A percentile compares a stretch with the other conserved stretches of the same genome.
Evolutionary conservation across 768 basidiomycete species (phyloP).

Genomic region (Suillus sp.): DNA sequence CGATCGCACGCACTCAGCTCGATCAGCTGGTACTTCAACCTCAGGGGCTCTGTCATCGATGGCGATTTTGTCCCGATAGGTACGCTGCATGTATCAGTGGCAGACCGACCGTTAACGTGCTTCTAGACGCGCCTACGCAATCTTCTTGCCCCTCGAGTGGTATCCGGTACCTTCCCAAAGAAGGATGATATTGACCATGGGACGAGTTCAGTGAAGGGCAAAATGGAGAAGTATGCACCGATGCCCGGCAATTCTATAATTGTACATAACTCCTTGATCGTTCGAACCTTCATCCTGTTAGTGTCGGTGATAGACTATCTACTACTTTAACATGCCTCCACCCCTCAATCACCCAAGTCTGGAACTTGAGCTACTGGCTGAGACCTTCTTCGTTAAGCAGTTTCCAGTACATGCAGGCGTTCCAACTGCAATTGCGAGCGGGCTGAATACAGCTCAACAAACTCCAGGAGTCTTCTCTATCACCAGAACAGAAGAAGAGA

Average conservation of each 20-base stretch:
- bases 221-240: neutral
- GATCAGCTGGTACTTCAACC: conserved; percentile 66
- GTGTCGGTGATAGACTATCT: neutral
- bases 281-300: neutral
- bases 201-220: neutral
- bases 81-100: conserved; percentile 31
- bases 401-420: conserved; percentile 36
- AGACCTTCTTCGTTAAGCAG: conserved; percentile 49
- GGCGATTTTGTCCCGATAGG: conserved; percentile 63
- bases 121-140: conserved; percentile 49
- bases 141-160: conserved; percentile 58
- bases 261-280: conserved; percentile 4
- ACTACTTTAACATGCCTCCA: conserved; percentile 38
- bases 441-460: conserved; percentile 33
- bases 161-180: conserved; percentile 64
- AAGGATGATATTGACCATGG: conserved; percentile 10
- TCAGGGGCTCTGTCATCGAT: conserved; percentile 67
- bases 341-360: conserved; percentile 49
- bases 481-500: conserved; percentile 61
- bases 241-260: conserved; percentile 3
- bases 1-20: conserved; percentile 36
- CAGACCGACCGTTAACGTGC: conserved; percentile 10
- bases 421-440: conserved; percentile 26
- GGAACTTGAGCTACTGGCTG: conserved; percentile 46
- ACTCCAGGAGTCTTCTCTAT: conserved; percentile 50